Evolutionary conservation across 2,329 filamentous ascomycete species (phyloP).

Genomic region (Hymenoscyphus occultus): DNA sequence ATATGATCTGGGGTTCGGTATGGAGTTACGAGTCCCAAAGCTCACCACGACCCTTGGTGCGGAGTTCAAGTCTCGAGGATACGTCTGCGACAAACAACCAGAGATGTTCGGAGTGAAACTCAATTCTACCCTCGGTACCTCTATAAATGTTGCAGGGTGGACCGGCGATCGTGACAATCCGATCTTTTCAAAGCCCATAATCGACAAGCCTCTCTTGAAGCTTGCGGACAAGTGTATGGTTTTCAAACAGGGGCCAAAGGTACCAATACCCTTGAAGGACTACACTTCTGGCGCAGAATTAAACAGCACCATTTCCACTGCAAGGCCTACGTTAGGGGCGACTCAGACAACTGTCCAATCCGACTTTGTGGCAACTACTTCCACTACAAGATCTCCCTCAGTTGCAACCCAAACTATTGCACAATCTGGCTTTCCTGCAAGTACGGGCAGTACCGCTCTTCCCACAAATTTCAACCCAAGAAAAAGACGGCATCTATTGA

Average conservation of each 20-base stretch:
- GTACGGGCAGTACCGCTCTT: no score
- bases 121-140: conserved; percentile 4
- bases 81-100: conserved; percentile 10
- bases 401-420: no score
- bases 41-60: conserved; percentile 8
- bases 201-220: conserved; percentile 3
- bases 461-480: no score
- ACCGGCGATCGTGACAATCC: not conserved
- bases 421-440: not conserved
- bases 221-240: conserved; percentile 9
- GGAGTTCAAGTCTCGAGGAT: conserved; percentile 11
- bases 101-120: conserved; percentile 14
- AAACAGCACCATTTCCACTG: not conserved
- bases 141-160: conserved; percentile 7
- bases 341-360: no score
- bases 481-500: no score
- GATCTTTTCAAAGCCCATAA: conserved; percentile 7
- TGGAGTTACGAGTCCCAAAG: conserved; percentile 12
- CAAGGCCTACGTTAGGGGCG: not conserved
- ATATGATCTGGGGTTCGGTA: conserved; percentile 1
- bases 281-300: not conserved
- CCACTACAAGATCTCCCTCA: no score
- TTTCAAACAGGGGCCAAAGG: conserved; percentile 6
- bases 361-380: no score
- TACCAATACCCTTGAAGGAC: conserved; percentile 7